Base-by-base conservation (phyloP, 2,329 filamentous ascomycete genomes). In the Verticillium klebahnii region DNA sequence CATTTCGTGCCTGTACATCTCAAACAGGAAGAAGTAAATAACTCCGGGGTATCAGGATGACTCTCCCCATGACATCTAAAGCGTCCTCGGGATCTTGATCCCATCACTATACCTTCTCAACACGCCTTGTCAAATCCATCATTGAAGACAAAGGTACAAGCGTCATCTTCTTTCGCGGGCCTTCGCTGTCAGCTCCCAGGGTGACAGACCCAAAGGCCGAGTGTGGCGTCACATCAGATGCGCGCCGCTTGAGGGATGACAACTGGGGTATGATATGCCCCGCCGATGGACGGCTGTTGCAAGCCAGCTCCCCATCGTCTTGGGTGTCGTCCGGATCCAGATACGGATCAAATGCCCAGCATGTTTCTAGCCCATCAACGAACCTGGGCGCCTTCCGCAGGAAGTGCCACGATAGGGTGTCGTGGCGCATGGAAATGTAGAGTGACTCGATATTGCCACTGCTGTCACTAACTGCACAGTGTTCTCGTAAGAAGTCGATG, bases 381-480 rank as follows among this genome's bases (percentile, higher is more conserved):
- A 79, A 82, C 2, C 80, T 74, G 0, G 80, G 78, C 4, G 81
- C 77, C 37, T 77, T 73, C 60, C 76, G 77, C 34, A 87, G 72
- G 37, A 77, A 79, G 62, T 81, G 77, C 85, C 85, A 87, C 2
- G 82, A 83, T n/a, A 87, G 74, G 7, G 78, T 81, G 61, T 83
- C 79, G 6, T 77, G 69, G 14, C 77, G 74, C 82, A 85, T 83
- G 61, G 84, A 82, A 61, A 87, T 85, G 66, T 87, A 87, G 15
- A 87, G 71, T 23, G 84, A 85, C 66, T 86, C 82, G 29, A 86
- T 81, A 66, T 81, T 83, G 54, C 84, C 85, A 60, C 76, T 78
- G 3, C 76, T 74, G 56, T 85, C 81, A 57, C 80, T 77, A 3
- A 86, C 82, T n/a, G 83, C 85, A 66, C 84, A 86, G 69, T 86